These are phyloP conservation scores for Adansonia madagascariensis DNA, from an alignment of 441 rosid species.

Conservation along the genomic window DNA sequence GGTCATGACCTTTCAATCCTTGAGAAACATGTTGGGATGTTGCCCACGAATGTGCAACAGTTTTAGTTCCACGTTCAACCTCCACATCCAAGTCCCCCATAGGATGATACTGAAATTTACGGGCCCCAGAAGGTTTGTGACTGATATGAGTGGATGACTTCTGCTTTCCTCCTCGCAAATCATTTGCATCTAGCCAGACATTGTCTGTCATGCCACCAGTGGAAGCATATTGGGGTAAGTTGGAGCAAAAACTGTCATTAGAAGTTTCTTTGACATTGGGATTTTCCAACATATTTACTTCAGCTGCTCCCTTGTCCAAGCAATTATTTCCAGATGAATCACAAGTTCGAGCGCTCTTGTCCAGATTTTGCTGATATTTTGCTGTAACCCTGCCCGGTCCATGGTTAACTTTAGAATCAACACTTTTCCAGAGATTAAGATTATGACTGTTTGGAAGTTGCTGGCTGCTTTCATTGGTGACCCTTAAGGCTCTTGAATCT, in stretches of 20 bases:
- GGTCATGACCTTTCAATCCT: conserved; percentile 44
- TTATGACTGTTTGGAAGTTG: conserved; percentile 37
- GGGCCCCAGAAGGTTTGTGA: conserved; percentile 53
- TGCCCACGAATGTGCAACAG: conserved; percentile 42
- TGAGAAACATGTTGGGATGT: conserved; percentile 43
- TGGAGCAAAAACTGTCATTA: conserved; percentile 41
- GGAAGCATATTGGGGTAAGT: conserved; percentile 38
- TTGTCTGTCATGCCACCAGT: conserved; percentile 42
- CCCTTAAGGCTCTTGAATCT: conserved; percentile 43
- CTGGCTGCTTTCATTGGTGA: conserved; percentile 42
- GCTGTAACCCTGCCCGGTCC: conserved; percentile 35
- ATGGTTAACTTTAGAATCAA: conserved; percentile 36
- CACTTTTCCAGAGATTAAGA: conserved; percentile 52
- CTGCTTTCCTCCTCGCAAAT: conserved; percentile 51
- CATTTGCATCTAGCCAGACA: conserved; percentile 52
- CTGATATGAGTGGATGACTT: conserved; percentile 47
- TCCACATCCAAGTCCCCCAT: conserved; percentile 78
- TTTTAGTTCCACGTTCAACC: conserved; percentile 45
- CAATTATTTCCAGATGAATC: conserved; percentile 53
- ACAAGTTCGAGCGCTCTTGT: conserved; percentile 42
- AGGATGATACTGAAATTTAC: conserved; percentile 88
- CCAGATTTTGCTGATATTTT: conserved; percentile 38
- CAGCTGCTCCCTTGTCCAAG: conserved; percentile 40
- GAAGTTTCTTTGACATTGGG: conserved; percentile 43
- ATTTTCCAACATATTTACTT: conserved; percentile 35